Percentiles rank a stretch among this genome's conserved stretches.
These are phyloP conservation scores for Phytophthora hibernalis DNA, from an alignment of 352 stramenopile species.

Conservation along the genomic window DNA sequence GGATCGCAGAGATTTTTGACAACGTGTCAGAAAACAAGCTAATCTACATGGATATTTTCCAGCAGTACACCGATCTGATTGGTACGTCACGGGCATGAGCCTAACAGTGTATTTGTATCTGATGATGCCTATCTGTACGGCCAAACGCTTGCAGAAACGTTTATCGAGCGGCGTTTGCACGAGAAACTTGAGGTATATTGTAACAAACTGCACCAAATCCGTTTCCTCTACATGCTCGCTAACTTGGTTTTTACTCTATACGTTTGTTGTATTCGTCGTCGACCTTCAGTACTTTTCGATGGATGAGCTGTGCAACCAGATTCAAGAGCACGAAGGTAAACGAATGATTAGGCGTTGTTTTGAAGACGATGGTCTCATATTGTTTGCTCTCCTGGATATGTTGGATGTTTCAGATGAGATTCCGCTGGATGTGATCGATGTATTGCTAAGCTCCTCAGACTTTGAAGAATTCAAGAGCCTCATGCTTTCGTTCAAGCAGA, in stretches of 20 bases:
- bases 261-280: background rate
- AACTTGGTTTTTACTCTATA: background rate
- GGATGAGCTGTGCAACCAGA: slow-evolving; percentile 79
- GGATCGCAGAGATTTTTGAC: slow-evolving; percentile 76
- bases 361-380: background rate
- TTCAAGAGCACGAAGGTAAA: slow-evolving; percentile 84
- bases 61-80: slow-evolving; percentile 82
- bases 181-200: slow-evolving; percentile 80
- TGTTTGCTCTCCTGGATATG: background rate
- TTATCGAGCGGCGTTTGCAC: slow-evolving; percentile 66
- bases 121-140: slow-evolving; percentile 14
- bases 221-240: background rate
- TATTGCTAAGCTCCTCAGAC: slow-evolving; percentile 81
- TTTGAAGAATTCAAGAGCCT: slow-evolving; percentile 91
- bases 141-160: slow-evolving; percentile 52
- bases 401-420: slow-evolving; percentile 63
- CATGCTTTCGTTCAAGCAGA: slow-evolving; percentile 89
- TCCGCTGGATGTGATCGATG: slow-evolving; percentile 77
- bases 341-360: background rate
- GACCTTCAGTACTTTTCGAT: slow-evolving; percentile 74
- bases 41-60: slow-evolving; percentile 83
- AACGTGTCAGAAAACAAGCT: slow-evolving; percentile 88
- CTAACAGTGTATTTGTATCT: slow-evolving; percentile 2
- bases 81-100: slow-evolving; percentile 40
- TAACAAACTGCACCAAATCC: slow-evolving; percentile 17